A percentile compares a stretch with the other conserved stretches of the same genome.
Evolutionary conservation across 1,284 basidiomycete genomes (phyloP).

Genomic region (Calocybe gambosa): DNA sequence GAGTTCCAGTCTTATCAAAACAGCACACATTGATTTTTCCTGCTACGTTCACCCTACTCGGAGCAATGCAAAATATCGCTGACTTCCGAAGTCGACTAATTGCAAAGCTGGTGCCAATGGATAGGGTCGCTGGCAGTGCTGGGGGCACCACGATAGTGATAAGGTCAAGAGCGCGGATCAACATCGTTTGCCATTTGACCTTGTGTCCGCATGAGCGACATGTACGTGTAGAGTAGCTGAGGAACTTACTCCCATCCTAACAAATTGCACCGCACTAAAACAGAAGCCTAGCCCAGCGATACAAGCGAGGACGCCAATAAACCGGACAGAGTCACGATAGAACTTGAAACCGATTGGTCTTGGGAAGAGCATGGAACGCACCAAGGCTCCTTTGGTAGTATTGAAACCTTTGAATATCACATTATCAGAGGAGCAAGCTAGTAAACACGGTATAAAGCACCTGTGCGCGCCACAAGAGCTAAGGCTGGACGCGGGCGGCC

Average conservation of each 20-base stretch:
- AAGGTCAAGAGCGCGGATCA: conserved; percentile 92
- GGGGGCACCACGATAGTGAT: conserved; percentile 98
- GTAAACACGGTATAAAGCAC: conserved; percentile 31
- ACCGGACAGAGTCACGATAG: conserved; percentile 95
- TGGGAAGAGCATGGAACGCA: conserved; percentile 97
- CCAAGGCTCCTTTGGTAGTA: conserved; percentile 95
- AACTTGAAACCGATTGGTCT: conserved; percentile 98
- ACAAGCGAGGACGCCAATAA: conserved; percentile 87
- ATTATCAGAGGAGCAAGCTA: conserved; percentile 1
- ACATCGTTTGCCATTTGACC: conserved; percentile 87
- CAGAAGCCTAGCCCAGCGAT: conserved; percentile 88
- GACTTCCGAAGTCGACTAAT: conserved; percentile 83
- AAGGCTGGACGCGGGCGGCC: conserved; percentile 63
- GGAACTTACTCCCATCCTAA: conserved; percentile 75
- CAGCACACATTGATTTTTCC: conserved; percentile 98
- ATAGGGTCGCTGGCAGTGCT: conserved; percentile 94
- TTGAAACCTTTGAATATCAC: conserved; percentile 66
- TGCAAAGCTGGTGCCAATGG: conserved; percentile 96
- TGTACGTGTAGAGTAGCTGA: conserved; percentile 1
- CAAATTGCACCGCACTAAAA: conserved; percentile 86
- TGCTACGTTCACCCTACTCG: conserved; percentile 92
- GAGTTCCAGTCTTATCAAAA: conserved; percentile 98
- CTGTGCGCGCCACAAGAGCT: conserved; percentile 89
- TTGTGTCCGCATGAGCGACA: conserved; percentile 22
- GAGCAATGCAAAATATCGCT: conserved; percentile 96